Conservation (phyloP, 371 early-diverging fungal species). For the Mortierella sp. region DNA sequence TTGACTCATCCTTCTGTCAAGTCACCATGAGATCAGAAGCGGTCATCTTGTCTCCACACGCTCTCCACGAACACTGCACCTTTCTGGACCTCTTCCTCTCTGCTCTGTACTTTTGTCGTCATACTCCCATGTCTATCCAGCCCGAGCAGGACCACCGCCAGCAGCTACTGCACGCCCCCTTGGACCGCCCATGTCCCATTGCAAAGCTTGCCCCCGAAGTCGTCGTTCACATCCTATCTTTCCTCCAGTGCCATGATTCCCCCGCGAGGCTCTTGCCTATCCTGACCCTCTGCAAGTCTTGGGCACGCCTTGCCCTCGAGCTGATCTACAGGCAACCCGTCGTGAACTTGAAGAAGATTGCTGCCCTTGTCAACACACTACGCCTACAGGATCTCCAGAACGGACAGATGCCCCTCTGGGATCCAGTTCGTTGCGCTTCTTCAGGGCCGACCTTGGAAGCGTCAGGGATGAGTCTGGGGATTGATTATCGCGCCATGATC, state of each 20-base stretch:
- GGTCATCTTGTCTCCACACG: background rate
- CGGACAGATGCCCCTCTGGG: conserved; percentile 28
- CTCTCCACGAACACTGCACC: background rate
- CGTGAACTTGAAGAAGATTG: conserved; percentile 10
- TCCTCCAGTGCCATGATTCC: conserved; percentile 8
- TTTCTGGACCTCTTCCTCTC: background rate
- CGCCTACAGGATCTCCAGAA: conserved; percentile 28
- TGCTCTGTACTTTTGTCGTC: background rate
- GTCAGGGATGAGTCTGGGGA: conserved; percentile 12
- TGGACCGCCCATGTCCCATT: background rate
- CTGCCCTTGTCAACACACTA: conserved; percentile 15
- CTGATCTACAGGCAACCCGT: conserved; percentile 36
- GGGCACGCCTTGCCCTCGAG: conserved; percentile 38
- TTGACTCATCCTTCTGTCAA: too few relatives aligned
- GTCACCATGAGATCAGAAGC: too few relatives aligned
- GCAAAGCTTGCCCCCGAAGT: conserved; percentile 34
- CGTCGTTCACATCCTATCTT: conserved; percentile 35
- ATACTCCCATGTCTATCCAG: too few relatives aligned
- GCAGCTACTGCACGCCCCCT: too few relatives aligned
- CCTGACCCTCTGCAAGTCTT: conserved; percentile 38
- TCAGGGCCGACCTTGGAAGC: background rate
- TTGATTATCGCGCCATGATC: conserved; percentile 36
- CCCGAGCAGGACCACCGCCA: too few relatives aligned
- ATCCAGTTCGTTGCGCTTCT: background rate
- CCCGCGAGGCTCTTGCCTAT: conserved; percentile 24